Evolutionary conservation across 768 basidiomycete genomes (phyloP).

Genomic region (Podaxis mareebaensis): DNA sequence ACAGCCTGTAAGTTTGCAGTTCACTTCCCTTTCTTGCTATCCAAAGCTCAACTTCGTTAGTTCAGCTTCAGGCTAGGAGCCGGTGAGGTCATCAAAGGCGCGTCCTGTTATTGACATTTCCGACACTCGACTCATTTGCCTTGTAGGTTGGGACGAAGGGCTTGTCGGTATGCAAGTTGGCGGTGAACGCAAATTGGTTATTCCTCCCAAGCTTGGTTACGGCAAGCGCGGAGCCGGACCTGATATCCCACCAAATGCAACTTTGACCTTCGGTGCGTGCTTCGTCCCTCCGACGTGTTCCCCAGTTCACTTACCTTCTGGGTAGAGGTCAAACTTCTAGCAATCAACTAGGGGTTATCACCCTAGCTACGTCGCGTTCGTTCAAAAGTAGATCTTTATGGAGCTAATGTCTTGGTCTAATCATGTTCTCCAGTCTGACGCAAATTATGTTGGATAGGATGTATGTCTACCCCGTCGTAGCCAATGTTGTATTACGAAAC

Average conservation of each 20-base stretch:
- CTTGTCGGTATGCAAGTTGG: constrained; percentile 89
- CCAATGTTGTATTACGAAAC: not conserved
- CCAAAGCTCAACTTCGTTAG: not conserved
- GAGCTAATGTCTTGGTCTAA: constrained; percentile 8
- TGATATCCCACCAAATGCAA: constrained; percentile 81
- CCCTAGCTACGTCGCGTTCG: not conserved
- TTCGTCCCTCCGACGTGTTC: not conserved
- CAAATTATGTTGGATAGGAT: not conserved
- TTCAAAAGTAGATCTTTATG: constrained; percentile 15
- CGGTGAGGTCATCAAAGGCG: constrained; percentile 92
- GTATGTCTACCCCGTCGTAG: not conserved
- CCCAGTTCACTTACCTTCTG: constrained; percentile 1
- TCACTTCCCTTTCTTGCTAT: not conserved
- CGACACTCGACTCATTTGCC: constrained; percentile 2
- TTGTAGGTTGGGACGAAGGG: constrained; percentile 86
- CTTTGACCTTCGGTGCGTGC: constrained; percentile 74
- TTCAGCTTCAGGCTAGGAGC: constrained; percentile 68
- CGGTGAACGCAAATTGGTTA: constrained; percentile 80
- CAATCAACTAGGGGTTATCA: constrained; percentile 51
- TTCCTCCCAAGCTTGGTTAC: constrained; percentile 72
- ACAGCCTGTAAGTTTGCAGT: constrained; percentile 64
- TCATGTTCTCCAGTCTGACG: not conserved
- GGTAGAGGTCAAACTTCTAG: constrained; percentile 71
- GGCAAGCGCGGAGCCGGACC: constrained; percentile 53
- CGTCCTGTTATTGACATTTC: constrained; percentile 16